Evolutionary conservation across 75 land plant genomes (phyloP), one percentile per base, ranked within the genome.

Genomic region (Pseudotsuga menziesii): DNA sequence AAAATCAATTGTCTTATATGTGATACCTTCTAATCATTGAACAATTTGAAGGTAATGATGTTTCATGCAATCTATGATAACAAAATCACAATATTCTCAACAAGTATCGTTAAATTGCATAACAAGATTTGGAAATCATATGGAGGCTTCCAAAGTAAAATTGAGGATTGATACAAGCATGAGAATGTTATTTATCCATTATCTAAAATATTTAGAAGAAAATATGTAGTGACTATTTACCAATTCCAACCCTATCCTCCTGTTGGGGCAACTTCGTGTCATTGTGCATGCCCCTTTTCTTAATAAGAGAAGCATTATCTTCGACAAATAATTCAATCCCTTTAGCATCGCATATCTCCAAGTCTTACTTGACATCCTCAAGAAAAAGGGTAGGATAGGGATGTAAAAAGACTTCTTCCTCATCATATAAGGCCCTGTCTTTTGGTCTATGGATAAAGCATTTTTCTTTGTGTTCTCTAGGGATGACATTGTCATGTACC

Each of bases 91-190:
- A 15, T 89, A 87, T 64, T 83, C 79, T 16, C 93, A 87, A 80
- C 94, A 91, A 4, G 85, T 82, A 29, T 56, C 77, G 78, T 96
- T 97, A 86, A 91, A 94, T 41, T 78, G 88, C 61, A 85, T 78
- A 80, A 96, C 91, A 39, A 96, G 88, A 66, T 90, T 94, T 69
- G 91, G 85, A 57, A 93, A 82, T 19, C 92, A 59, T 77, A 89
- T 80, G 63, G 85, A 80, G 15, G 92, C 97, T 87, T 90, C 94
- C 73, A 91, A 57, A 17, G 92, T 89, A 75, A 90, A 82, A 83
- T 93, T 88, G 61, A 91, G 76, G 36, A 88, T 76, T 61, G 90
- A 88, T 59, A 88, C 97, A 96, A 96, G 22, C 91, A 80, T 20
- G 73, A 70, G 81, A 84, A 90, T 2, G 87, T 88, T 41, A 87